A percentile compares a stretch with the other conserved stretches of the same genome.
These are phyloP conservation scores for Persicaria maculosa DNA, from an alignment of 148 eudicot species.

Conservation along the genomic window DNA sequence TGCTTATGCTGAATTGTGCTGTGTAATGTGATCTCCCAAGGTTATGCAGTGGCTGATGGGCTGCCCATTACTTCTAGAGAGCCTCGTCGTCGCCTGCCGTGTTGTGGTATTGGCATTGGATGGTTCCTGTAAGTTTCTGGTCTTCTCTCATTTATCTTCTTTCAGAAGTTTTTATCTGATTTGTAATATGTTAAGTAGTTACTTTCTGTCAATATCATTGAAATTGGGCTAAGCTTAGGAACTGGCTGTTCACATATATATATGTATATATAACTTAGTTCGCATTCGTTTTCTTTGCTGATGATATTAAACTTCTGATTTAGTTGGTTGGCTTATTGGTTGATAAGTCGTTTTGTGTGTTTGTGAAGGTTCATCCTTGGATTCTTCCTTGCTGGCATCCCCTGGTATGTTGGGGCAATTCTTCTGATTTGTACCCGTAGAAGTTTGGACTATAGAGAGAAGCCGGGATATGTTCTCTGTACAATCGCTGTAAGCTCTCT, in stretches of 20 bases:
- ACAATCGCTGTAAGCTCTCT: conserved; percentile 57
- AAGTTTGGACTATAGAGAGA: conserved; percentile 62
- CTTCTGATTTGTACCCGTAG: conserved; percentile 52
- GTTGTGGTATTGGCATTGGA: conserved; percentile 9
- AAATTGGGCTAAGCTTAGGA: too few species aligned
- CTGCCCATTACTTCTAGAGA: neutral
- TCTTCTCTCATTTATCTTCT: neutral
- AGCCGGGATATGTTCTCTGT: conserved; percentile 82
- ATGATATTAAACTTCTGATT: neutral
- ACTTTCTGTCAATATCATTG: too few species aligned
- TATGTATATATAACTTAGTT: too few species aligned
- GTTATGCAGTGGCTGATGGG: conserved; percentile 6
- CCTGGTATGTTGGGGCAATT: conserved; percentile 80
- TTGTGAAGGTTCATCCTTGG: conserved; percentile 84
- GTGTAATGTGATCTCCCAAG: neutral
- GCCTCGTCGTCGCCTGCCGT: neutral
- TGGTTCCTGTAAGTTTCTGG: conserved; percentile 11
- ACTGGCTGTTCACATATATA: too few species aligned
- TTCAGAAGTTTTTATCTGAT: too few species aligned
- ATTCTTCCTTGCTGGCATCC: conserved; percentile 79
- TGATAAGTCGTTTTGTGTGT: conserved; percentile 10
- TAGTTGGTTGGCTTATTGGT: neutral
- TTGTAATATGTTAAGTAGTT: too few species aligned
- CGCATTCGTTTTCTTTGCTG: neutral
- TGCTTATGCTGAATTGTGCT: neutral